Conservation (phyloP, 805 yeast genomes). For the Pichia californica region DNA sequence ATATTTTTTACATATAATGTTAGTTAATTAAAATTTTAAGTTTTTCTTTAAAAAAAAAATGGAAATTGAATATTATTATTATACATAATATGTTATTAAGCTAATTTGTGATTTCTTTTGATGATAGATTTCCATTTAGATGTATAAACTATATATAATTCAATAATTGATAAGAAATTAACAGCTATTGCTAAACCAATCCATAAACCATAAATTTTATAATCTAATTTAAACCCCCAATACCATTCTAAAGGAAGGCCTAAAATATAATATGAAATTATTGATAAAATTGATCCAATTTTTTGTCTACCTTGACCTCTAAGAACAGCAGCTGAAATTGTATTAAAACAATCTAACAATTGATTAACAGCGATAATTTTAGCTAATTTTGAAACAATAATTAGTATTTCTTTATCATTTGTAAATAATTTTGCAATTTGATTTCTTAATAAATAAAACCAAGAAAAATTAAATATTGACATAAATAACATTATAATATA, state of each 20-base stretch:
- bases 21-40: background rate
- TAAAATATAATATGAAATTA: slow-evolving; percentile 40
- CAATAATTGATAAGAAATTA: slow-evolving; percentile 33
- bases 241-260: slow-evolving; percentile 44
- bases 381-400: slow-evolving; percentile 35
- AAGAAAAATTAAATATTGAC: slow-evolving; percentile 34
- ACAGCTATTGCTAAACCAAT: slow-evolving; percentile 40
- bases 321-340: slow-evolving; percentile 41
- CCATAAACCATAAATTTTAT: slow-evolving; percentile 44
- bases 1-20: no score
- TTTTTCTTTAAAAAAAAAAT: no score
- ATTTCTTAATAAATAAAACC: slow-evolving; percentile 33
- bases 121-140: slow-evolving; percentile 52
- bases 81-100: slow-evolving; percentile 1
- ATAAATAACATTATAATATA: slow-evolving; percentile 25
- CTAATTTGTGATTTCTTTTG: slow-evolving; percentile 23
- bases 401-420: slow-evolving; percentile 32
- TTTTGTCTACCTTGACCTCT: slow-evolving; percentile 52
- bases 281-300: slow-evolving; percentile 43
- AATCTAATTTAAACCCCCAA: slow-evolving; percentile 35
- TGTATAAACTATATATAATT: slow-evolving; percentile 34
- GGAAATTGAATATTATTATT: no score
- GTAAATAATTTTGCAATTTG: slow-evolving; percentile 38
- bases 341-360: slow-evolving; percentile 40
- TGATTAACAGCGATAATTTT: slow-evolving; percentile 46